phyloP scores from a whole-genome alignment of 2,329 filamentous ascomycete species.

The Botrytis deweyae region DNA sequence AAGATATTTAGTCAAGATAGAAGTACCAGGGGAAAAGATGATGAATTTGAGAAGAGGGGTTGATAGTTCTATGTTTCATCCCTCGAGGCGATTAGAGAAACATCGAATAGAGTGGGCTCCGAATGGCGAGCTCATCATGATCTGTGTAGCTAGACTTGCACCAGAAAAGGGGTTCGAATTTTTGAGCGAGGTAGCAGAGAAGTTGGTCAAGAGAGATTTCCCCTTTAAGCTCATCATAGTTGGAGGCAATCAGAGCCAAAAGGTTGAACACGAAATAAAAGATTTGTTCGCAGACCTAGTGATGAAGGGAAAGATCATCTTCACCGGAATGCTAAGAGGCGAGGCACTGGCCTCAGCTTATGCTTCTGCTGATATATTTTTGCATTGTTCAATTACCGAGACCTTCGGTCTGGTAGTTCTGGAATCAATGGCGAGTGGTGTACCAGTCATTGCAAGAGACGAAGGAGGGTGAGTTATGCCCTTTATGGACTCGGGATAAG shows the following conservation, averaged over 20 bases:
- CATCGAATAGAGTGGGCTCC: constrained; percentile 57
- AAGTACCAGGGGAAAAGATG: constrained; percentile 56
- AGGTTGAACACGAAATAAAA: constrained; percentile 61
- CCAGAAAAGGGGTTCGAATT: constrained; percentile 72
- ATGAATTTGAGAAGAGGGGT: constrained; percentile 64
- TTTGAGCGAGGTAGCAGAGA: constrained; percentile 54
- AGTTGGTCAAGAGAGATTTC: constrained; percentile 55
- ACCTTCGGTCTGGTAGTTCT: constrained; percentile 68
- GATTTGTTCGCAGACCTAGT: constrained; percentile 55
- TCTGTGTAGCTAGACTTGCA: constrained; percentile 65
- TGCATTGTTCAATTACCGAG: constrained; percentile 55
- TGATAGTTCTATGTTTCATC: constrained; percentile 61
- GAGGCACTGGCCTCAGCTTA: constrained; percentile 63
- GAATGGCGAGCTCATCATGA: constrained; percentile 61
- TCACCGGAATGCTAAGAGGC: constrained; percentile 64
- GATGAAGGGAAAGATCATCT: constrained; percentile 56
- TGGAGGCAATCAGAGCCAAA: constrained; percentile 64
- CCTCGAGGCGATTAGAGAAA: constrained; percentile 49
- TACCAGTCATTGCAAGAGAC: constrained; percentile 67
- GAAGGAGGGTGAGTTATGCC: constrained; percentile 49
- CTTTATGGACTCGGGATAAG: not conserved
- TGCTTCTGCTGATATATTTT: constrained; percentile 66
- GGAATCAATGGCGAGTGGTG: constrained; percentile 68
- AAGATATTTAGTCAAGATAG: constrained; percentile 57
- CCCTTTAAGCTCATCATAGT: constrained; percentile 66